Percentiles rank a stretch among this genome's conserved stretches.
phyloP scores from a whole-genome alignment of 805 yeast genomes.

The Ogataea methylovora region DNA sequence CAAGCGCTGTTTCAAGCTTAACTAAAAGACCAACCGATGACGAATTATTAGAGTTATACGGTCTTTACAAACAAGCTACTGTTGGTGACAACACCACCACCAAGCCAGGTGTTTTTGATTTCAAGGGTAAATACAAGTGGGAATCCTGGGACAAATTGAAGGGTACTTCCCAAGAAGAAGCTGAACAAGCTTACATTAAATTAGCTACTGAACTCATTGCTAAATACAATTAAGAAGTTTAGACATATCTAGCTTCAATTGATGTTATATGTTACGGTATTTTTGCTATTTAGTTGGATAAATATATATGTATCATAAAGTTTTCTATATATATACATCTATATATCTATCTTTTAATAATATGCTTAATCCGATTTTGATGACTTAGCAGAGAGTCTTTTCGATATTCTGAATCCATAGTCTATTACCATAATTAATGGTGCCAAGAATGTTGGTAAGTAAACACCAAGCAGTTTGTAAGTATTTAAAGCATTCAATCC shows the following conservation, averaged over 20 bases:
- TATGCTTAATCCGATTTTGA: background rate
- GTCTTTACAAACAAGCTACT: conserved; percentile 94
- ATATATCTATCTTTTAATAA: background rate
- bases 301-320: background rate
- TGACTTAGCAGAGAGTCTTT: too few relatives aligned
- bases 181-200: conserved; percentile 73
- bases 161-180: conserved; percentile 85
- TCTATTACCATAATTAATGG: conserved; percentile 54
- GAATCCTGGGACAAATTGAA: conserved; percentile 87
- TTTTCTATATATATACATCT: background rate
- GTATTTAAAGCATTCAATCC: conserved; percentile 33
- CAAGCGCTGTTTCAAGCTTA: conserved; percentile 70
- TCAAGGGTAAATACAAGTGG: conserved; percentile 97
- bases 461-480: conserved; percentile 40
- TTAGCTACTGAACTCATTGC: conserved; percentile 57
- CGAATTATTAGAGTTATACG: conserved; percentile 82
- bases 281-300: background rate
- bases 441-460: conserved; percentile 64
- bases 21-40: conserved; percentile 77
- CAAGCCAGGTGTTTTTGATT: conserved; percentile 88
- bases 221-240: conserved; percentile 31
- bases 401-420: conserved; percentile 20
- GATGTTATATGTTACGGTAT: background rate
- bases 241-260: too few relatives aligned
- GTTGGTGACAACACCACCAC: conserved; percentile 85